Evolutionary conservation across 441 rosid genomes (phyloP).

Genomic region (Mallotus repandus): DNA sequence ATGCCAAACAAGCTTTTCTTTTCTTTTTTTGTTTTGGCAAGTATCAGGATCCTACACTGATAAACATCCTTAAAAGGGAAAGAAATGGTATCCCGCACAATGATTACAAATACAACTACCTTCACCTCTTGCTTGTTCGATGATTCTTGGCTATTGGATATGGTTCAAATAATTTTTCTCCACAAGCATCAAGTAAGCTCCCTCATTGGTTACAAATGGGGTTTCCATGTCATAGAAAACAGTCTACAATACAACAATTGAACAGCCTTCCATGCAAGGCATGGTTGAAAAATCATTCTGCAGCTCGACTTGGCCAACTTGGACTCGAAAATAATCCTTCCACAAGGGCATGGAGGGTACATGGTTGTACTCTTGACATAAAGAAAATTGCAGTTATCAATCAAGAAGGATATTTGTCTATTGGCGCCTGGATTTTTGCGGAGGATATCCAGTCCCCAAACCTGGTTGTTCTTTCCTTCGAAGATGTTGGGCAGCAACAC

Average conservation of each 20-base stretch:
- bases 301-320: background rate
- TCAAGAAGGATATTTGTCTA: conserved; percentile 25
- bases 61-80: background rate
- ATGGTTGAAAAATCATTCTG: background rate
- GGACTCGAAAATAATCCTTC: background rate
- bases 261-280: background rate
- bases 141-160: background rate
- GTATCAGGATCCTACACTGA: background rate
- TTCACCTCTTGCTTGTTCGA: conserved; percentile 1
- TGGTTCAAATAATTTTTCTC: background rate
- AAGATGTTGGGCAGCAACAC: conserved; percentile 63
- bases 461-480: conserved; percentile 90
- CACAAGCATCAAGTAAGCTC: background rate
- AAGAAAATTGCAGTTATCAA: background rate
- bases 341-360: background rate
- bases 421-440: conserved; percentile 78
- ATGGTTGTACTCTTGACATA: background rate
- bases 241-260: background rate
- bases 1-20: too few relatives aligned
- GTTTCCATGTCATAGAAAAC: background rate
- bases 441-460: conserved; percentile 84
- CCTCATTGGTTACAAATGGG: background rate
- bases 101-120: background rate
- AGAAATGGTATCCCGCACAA: background rate
- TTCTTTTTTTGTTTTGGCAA: too few relatives aligned